Conservation (phyloP, 2,329 filamentous ascomycete genomes). For the Penicillium hordei region DNA sequence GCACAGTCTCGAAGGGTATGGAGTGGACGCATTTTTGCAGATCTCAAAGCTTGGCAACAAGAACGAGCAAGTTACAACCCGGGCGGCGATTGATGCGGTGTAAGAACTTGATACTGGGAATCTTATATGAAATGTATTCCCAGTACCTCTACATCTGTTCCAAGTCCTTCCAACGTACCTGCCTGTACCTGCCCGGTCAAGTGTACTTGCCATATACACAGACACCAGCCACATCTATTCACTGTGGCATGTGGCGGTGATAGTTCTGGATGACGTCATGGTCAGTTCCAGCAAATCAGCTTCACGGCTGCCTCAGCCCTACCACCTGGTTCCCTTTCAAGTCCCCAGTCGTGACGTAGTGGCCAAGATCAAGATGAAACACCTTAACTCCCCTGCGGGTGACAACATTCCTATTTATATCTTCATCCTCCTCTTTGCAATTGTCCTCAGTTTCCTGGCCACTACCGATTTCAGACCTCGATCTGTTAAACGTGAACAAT, state of each 20-base stretch:
- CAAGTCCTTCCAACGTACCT: conserved; percentile 2
- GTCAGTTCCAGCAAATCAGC: not conserved
- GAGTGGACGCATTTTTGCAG: conserved; percentile 91
- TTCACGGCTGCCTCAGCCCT: conserved; percentile 18
- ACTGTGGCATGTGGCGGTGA: not conserved
- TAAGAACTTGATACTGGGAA: conserved; percentile 40
- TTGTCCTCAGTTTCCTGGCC: conserved; percentile 30
- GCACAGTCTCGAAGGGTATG: conserved; percentile 92
- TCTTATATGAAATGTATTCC: not conserved
- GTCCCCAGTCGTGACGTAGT: conserved; percentile 18
- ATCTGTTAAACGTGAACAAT: conserved; percentile 5
- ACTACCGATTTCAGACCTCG: conserved; percentile 17
- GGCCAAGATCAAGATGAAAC: conserved; percentile 26
- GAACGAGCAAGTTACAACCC: conserved; percentile 84
- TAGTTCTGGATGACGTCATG: conserved; percentile 10
- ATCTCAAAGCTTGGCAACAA: conserved; percentile 97
- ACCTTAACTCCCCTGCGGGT: conserved; percentile 24
- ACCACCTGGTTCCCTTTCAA: not conserved
- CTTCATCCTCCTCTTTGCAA: conserved; percentile 29
- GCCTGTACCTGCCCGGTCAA: not conserved
- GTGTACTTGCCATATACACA: not conserved
- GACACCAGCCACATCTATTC: not conserved
- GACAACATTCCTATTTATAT: conserved; percentile 30
- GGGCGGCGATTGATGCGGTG: conserved; percentile 75
- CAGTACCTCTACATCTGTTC: not conserved